Conservation (phyloP, 1,284 basidiomycete species). For the Ustilago tritici region DNA sequence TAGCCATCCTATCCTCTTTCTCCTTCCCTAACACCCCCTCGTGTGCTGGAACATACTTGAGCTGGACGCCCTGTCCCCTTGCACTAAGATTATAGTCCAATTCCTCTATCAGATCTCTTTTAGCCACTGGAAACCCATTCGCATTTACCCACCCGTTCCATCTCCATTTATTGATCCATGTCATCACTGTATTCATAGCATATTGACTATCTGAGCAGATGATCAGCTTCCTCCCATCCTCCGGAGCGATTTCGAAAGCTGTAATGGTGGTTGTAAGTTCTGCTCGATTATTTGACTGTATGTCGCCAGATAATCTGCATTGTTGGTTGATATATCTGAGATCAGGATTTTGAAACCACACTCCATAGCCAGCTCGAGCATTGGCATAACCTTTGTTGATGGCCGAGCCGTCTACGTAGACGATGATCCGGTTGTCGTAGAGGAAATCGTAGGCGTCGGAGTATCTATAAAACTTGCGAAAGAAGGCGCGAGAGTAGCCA, state of each 20-base stretch:
- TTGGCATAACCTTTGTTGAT: not conserved
- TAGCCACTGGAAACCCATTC: constrained; percentile 75
- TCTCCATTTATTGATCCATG: constrained; percentile 78
- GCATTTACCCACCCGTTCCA: constrained; percentile 73
- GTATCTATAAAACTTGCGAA: not conserved
- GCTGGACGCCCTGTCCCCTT: not conserved
- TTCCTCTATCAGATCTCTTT: constrained; percentile 76
- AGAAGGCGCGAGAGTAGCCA: not conserved
- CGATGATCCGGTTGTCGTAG: not conserved
- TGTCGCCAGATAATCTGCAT: not conserved
- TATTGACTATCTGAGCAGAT: constrained; percentile 75
- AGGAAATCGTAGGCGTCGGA: not conserved
- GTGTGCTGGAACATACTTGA: constrained; percentile 70
- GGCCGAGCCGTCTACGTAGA: not conserved
- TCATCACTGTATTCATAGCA: constrained; percentile 75
- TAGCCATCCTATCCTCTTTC: constrained; percentile 75
- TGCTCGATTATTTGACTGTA: not conserved
- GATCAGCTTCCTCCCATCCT: not conserved
- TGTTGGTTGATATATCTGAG: not conserved
- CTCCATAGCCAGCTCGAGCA: not conserved
- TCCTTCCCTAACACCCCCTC: constrained; percentile 80
- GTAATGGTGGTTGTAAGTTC: not conserved
- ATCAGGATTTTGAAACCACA: not conserved
- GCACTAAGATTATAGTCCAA: constrained; percentile 67
- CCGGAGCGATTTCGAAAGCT: not conserved